Conservation (phyloP, 1,284 basidiomycete genomes). For the Cryptococcus neoformans region DNA sequence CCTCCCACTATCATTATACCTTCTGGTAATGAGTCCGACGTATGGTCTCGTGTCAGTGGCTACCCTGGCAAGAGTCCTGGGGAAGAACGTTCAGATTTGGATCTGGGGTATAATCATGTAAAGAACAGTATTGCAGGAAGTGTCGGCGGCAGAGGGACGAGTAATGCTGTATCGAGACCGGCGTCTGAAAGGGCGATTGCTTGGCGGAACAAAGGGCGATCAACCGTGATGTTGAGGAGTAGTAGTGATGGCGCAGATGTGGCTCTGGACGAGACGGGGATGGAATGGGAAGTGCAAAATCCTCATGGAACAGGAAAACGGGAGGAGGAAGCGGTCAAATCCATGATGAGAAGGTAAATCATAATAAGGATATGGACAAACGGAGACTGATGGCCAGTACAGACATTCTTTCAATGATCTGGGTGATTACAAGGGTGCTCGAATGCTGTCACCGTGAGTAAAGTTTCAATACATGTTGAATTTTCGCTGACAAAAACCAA, state of each 20-base stretch:
- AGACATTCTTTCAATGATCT: slow-evolving; percentile 17
- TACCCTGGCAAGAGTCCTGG: slow-evolving; percentile 2
- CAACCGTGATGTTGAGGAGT: slow-evolving; percentile 29
- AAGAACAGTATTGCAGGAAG: background rate
- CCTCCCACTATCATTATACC: slow-evolving; percentile 27
- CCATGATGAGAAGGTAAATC: slow-evolving; percentile 20
- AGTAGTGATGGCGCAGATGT: slow-evolving; percentile 43
- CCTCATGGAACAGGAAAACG: slow-evolving; percentile 31
- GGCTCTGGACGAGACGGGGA: slow-evolving; percentile 23
- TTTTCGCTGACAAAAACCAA: background rate
- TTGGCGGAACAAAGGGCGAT: slow-evolving; percentile 20
- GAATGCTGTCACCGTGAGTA: slow-evolving; percentile 8
- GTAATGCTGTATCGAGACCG: slow-evolving; percentile 1
- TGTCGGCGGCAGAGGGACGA: background rate
- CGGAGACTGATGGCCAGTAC: background rate
- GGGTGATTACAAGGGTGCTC: slow-evolving; percentile 6
- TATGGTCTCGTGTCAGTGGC: slow-evolving; percentile 10
- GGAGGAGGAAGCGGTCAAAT: background rate
- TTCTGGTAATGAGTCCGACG: slow-evolving; percentile 14
- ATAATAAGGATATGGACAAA: too few species aligned
- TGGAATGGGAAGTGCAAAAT: slow-evolving; percentile 39
- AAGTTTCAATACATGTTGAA: too few species aligned
- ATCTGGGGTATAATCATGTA: background rate
- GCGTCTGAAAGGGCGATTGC: slow-evolving; percentile 21
- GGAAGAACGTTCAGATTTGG: slow-evolving; percentile 12